Conservation (phyloP, 1,139 yeast genomes). For the Pichia sp. region DNA sequence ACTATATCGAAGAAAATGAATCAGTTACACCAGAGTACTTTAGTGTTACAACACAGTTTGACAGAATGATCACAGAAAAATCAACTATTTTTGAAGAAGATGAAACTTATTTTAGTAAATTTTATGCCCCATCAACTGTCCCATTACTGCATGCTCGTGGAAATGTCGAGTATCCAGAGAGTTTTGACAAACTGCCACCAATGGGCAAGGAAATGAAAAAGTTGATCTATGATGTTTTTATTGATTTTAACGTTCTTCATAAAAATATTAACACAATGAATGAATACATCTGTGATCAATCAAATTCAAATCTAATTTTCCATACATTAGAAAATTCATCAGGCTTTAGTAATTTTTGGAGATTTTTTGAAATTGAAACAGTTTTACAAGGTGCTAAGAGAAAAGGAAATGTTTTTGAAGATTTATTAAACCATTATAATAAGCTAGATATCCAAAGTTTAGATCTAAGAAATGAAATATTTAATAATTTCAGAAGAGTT, state of each 20-base stretch:
- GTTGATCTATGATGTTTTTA: conserved; percentile 34
- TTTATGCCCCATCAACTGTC: conserved; percentile 34
- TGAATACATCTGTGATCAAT: conserved; percentile 33
- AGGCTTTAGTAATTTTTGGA: conserved; percentile 34
- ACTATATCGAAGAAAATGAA: neutral
- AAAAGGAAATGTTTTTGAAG: conserved; percentile 1
- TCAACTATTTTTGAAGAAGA: conserved; percentile 33
- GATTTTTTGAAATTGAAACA: conserved; percentile 32
- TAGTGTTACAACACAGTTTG: conserved; percentile 1
- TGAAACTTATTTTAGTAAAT: conserved; percentile 30
- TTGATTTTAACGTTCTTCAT: conserved; percentile 34
- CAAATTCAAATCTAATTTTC: conserved; percentile 16
- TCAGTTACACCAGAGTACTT: conserved; percentile 2
- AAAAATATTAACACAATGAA: conserved; percentile 31
- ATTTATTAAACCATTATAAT: neutral
- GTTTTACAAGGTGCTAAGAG: conserved; percentile 22
- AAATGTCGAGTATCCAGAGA: conserved; percentile 29
- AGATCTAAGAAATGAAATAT: conserved; percentile 6
- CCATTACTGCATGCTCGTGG: conserved; percentile 33
- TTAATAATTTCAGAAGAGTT: conserved; percentile 10
- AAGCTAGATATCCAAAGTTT: conserved; percentile 1
- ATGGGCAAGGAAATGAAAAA: conserved; percentile 31
- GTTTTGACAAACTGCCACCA: conserved; percentile 23
- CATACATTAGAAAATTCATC: conserved; percentile 28
- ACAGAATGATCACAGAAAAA: neutral